Evolutionary conservation across 176 grass and related monocot genomes (phyloP), one percentile per base, ranked within the genome.

Genomic region (Carex myosuroides): DNA sequence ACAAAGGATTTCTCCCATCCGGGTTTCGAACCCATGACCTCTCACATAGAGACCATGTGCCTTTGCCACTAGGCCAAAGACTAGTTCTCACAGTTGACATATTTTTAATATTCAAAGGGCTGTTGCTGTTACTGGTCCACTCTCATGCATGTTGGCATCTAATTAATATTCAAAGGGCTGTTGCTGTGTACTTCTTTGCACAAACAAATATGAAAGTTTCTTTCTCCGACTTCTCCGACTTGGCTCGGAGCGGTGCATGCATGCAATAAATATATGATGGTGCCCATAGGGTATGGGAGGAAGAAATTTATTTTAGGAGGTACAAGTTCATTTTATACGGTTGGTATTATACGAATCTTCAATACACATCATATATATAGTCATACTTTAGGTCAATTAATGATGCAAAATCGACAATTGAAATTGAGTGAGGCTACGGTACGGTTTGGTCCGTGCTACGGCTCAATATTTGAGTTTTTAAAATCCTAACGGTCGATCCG

Each of bases 31-130:
- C n/a, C n/a, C n/a, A n/a, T n/a, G n/a, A n/a, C n/a, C n/a, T n/a
- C n/a, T n/a, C n/a, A n/a, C n/a, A n/a, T n/a, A n/a, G n/a, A n/a
- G n/a, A n/a, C n/a, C n/a, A n/a, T n/a, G n/a, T n/a, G n/a, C n/a
- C n/a, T n/a, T n/a, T n/a, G n/a, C n/a, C n/a, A n/a, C n/a, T n/a
- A n/a, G n/a, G n/a, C n/a, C n/a, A n/a, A n/a, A n/a, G n/a, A n/a
- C n/a, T n/a, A n/a, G n/a, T n/a, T n/a, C n/a, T n/a, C 68, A 70
- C 7, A 37, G 68, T 70, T 70, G 68, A 70, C 68, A 70, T 70
- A 11, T n/a, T 70, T 60, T 39, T 1, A 33, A 39, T 69, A 33
- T n/a, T 68, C 13, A 68, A 68, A 68, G 29, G 65, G 13, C 37
- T 39, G 33, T 32, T 41, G 30, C 35, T 18, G 33, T 42, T n/a